These are phyloP conservation scores for Tuber magnatum DNA, from an alignment of 495 filamentous ascomycete species.

Conservation along the genomic window DNA sequence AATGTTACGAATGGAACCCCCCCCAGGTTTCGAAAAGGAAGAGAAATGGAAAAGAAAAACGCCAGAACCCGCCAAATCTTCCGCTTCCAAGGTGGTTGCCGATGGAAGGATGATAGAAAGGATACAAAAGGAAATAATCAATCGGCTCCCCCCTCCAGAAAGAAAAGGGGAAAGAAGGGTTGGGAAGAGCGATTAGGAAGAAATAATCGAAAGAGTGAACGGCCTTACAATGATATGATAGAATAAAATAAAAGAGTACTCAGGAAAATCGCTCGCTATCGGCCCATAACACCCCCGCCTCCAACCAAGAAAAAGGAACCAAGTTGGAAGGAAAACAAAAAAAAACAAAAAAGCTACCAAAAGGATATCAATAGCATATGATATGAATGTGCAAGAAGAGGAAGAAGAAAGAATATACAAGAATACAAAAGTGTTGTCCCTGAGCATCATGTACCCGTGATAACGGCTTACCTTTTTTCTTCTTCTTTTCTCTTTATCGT, in stretches of 20 bases:
- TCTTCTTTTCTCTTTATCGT: conserved; percentile 10
- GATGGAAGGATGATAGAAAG: conserved; percentile 20
- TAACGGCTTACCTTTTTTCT: background rate
- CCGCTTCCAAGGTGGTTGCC: conserved; percentile 9
- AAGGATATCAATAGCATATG: conserved; percentile 14
- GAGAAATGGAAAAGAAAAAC: conserved; percentile 10
- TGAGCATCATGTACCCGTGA: background rate
- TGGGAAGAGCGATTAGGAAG: too few species aligned
- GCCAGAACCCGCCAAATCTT: conserved; percentile 18
- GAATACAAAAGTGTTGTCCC: background rate
- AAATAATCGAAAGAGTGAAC: background rate
- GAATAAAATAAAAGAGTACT: conserved; percentile 9
- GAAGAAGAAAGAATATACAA: background rate
- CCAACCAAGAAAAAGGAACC: conserved; percentile 17
- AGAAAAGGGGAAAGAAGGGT: conserved; percentile 2
- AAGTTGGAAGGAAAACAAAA: conserved; percentile 11
- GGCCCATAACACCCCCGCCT: background rate
- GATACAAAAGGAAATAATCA: background rate
- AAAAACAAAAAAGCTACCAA: conserved; percentile 3
- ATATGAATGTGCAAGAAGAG: conserved; percentile 16
- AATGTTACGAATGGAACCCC: background rate
- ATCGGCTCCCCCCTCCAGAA: conserved; percentile 11
- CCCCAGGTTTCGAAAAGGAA: background rate
- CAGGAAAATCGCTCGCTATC: conserved; percentile 2
- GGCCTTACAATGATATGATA: background rate